Conservation (phyloP, 2,329 filamentous ascomycete genomes). For the Drechslerella dactyloides region DNA sequence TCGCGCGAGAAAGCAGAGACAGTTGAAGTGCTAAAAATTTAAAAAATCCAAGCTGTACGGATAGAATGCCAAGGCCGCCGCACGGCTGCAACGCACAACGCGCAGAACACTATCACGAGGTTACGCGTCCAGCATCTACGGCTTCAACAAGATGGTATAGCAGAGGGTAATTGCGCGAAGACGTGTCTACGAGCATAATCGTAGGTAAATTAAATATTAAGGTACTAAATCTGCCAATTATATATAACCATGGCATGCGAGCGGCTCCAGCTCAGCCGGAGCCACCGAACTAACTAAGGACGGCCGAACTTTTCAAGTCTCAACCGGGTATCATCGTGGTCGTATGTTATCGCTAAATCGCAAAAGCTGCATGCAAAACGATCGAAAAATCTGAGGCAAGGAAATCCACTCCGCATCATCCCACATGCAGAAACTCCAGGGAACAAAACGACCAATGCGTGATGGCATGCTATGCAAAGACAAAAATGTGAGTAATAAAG, state of each 20-base stretch:
- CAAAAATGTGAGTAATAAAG: neutral
- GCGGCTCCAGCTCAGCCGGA: neutral
- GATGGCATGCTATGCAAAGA: neutral
- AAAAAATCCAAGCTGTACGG: neutral
- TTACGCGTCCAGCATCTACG: neutral
- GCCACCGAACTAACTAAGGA: neutral
- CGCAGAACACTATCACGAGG: neutral
- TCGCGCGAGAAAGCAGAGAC: no score
- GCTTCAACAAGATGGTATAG: neutral
- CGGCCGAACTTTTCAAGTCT: constrained; percentile 10
- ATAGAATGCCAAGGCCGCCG: neutral
- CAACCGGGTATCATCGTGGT: constrained; percentile 7
- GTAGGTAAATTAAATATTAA: constrained; percentile 1
- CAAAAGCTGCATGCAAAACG: constrained; percentile 1
- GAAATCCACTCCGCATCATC: neutral
- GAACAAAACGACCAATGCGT: neutral
- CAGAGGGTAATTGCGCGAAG: neutral
- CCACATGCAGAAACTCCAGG: constrained; percentile 2
- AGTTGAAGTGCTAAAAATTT: neutral
- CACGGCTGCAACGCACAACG: neutral
- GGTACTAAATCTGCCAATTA: neutral
- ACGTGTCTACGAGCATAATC: neutral
- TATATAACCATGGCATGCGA: constrained; percentile 1
- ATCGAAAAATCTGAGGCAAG: neutral
- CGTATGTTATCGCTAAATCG: constrained; percentile 6